Base-by-base conservation (phyloP, 2,329 filamentous ascomycete species). In the Chaetomiaceae sp. region DNA sequence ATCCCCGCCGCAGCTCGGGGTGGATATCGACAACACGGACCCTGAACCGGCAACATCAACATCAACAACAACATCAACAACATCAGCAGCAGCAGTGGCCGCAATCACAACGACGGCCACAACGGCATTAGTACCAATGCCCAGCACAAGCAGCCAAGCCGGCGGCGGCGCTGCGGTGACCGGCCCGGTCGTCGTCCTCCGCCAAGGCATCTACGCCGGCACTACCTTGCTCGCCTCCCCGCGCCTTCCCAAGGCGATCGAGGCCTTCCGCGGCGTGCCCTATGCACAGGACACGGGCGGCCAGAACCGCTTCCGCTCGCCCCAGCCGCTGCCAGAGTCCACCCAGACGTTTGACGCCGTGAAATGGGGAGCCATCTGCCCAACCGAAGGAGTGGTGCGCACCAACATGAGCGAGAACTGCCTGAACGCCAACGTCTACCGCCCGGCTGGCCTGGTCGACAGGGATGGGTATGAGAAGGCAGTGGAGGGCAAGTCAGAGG, bases 361-460 rank as follows among this genome's bases (percentile, higher is more conserved):
- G 7, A 54, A 50, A 19, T 70, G 67, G 35, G 73, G 74, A 1
- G 59, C 62, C 25, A 60, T 68, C 46, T 76, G 73, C 46, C 70
- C 68, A 3, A 48, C 19, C 16, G 53, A 65, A 48, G 62, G 61
- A n/a, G 63, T 65, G 48, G 63, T 50, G 3, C 57, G 23, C n/a
- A 37, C 54, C 47, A 44, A 55, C 7, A 57, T 64, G 38, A 60
- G 70, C 43, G 79, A 82, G 64, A 69, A 78, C 61, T 80, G 77
- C 50, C 67, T 82, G 23, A 76, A 74, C 54, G 61, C 73, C 7
- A 80, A 81, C 58, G 62, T 82, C 13, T 78, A 71, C 56, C 70
- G 74, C 12, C 70, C 72, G 0, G 59, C 62, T 41, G 50, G 55
- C 27, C 63, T 60, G 53, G 65, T 55, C 46, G 65, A 58, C 33